These are phyloP conservation scores for Colletotrichum abscissum DNA, from an alignment of 2,329 filamentous ascomycete species.

Conservation along the genomic window DNA sequence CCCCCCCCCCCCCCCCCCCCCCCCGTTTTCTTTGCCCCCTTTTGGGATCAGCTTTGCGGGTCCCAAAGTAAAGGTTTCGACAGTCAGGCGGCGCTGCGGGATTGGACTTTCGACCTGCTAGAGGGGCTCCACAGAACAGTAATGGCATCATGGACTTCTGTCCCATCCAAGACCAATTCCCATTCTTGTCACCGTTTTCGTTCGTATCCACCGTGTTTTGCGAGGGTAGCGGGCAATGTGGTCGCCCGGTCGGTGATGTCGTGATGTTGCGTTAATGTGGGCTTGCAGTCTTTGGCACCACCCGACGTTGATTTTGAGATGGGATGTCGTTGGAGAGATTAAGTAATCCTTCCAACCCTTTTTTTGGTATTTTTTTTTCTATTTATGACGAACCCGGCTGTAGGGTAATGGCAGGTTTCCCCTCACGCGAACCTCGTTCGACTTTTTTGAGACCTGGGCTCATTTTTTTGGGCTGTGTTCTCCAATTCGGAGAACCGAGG, in stretches of 20 bases:
- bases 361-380: neutral
- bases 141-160: neutral
- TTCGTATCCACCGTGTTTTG: neutral
- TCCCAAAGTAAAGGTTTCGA: neutral
- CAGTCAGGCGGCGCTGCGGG: neutral
- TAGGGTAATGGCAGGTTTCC: slow-evolving; percentile 24
- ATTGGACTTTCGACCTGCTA: neutral
- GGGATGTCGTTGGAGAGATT: slow-evolving; percentile 33
- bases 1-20: neutral
- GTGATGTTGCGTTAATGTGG: neutral
- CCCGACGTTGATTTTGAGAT: neutral
- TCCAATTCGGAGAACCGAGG: slow-evolving; percentile 23
- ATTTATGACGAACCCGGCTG: slow-evolving; percentile 4
- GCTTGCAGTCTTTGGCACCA: neutral
- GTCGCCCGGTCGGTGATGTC: neutral
- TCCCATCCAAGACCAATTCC: neutral
- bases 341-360: slow-evolving; percentile 7
- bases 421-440: slow-evolving; percentile 33
- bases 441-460: slow-evolving; percentile 27
- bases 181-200: neutral
- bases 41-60: neutral
- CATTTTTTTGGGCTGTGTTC: neutral
- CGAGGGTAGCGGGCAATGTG: neutral
- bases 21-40: neutral
- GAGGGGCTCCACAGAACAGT: neutral